Evolutionary conservation across 495 filamentous ascomycete species (phyloP).

Genomic region (Penicillium mononematosum): DNA sequence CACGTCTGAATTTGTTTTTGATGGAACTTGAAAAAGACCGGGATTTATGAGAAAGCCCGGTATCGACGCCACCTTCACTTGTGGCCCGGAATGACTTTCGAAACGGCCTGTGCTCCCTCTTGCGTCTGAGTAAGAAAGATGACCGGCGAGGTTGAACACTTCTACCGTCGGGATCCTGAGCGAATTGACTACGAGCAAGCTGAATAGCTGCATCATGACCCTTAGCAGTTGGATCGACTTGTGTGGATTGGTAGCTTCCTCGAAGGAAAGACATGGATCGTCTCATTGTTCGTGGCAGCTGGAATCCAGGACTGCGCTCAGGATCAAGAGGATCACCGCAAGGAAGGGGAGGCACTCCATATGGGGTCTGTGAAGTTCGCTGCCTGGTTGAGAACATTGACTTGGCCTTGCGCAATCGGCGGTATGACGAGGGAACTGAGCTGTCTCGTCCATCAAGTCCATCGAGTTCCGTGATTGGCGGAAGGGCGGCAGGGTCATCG

Average conservation of each 20-base stretch:
- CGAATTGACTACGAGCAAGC: conserved; percentile 48
- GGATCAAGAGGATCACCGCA: conserved; percentile 14
- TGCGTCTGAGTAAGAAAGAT: conserved; percentile 45
- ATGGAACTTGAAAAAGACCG: conserved; percentile 61
- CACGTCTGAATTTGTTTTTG: conserved; percentile 58
- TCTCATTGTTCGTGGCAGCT: conserved; percentile 34
- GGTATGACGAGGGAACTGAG: conserved; percentile 70
- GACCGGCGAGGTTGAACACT: conserved; percentile 44
- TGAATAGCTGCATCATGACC: conserved; percentile 50
- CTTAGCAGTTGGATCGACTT: conserved; percentile 30
- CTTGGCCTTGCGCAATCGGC: conserved; percentile 68
- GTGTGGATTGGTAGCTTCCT: conserved; percentile 29
- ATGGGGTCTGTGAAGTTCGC: conserved; percentile 31
- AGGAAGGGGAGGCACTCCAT: conserved; percentile 21
- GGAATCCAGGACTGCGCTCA: conserved; percentile 25
- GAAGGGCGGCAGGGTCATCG: conserved; percentile 28
- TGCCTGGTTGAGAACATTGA: conserved; percentile 65
- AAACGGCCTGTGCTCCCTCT: conserved; percentile 52
- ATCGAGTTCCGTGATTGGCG: conserved; percentile 36
- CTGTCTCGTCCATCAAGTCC: conserved; percentile 59
- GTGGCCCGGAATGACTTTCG: conserved; percentile 59
- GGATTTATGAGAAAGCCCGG: conserved; percentile 51
- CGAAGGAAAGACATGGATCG: conserved; percentile 66
- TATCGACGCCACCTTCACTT: conserved; percentile 40
- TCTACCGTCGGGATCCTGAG: conserved; percentile 35